Conservation (phyloP, 345 rosid species). For the Lumnitzera racemosa region DNA sequence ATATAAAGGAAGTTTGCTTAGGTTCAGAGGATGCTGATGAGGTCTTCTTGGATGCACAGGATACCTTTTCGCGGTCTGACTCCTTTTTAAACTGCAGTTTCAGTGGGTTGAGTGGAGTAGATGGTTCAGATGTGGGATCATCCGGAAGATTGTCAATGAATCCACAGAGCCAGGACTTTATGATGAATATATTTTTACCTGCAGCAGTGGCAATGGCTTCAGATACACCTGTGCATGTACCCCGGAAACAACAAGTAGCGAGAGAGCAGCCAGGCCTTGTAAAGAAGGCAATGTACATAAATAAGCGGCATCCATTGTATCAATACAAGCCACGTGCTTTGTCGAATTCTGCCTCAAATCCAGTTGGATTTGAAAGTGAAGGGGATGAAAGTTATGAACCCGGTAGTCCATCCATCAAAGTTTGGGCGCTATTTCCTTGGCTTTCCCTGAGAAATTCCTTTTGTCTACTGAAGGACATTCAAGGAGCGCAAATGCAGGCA, state of each 20-base stretch:
- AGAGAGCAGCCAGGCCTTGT: slow-evolving; percentile 25
- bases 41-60: slow-evolving; percentile 11
- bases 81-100: slow-evolving; percentile 19
- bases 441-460: slow-evolving; percentile 54
- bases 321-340: slow-evolving; percentile 22
- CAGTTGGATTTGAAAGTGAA: slow-evolving; percentile 28
- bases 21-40: slow-evolving; percentile 11
- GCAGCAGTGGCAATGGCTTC: slow-evolving; percentile 86
- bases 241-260: slow-evolving; percentile 38
- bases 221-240: slow-evolving; percentile 43
- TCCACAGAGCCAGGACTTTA: slow-evolving; percentile 52
- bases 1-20: neutral
- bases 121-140: slow-evolving; percentile 28
- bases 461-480: slow-evolving; percentile 44
- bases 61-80: slow-evolving; percentile 10
- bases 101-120: slow-evolving; percentile 17
- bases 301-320: slow-evolving; percentile 20
- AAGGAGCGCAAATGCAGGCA: slow-evolving; percentile 37
- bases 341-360: slow-evolving; percentile 18
- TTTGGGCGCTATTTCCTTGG: slow-evolving; percentile 66
- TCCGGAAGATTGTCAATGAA: slow-evolving; percentile 41
- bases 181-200: slow-evolving; percentile 90
- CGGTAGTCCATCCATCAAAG: slow-evolving; percentile 27
- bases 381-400: slow-evolving; percentile 32
- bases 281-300: slow-evolving; percentile 17